A percentile compares a stretch with the other conserved stretches of the same genome.
phyloP scores from a whole-genome alignment of 768 basidiomycete species.

The Lentinula detonsa region DNA sequence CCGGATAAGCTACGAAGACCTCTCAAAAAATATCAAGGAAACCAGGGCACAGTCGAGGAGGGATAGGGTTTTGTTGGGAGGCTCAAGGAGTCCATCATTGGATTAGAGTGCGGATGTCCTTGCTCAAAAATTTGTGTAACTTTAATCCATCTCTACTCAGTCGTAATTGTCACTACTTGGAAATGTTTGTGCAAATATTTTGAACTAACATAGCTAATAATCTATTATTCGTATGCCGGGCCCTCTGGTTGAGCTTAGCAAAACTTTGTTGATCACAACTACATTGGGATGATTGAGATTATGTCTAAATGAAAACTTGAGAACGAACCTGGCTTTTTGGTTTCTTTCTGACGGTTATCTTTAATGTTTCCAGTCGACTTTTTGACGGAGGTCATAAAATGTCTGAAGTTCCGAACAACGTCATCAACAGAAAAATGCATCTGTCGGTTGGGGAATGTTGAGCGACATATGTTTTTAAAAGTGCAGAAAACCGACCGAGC shows the following conservation, averaged over 20 bases:
- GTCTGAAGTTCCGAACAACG: slow-evolving; percentile 70
- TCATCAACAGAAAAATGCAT: slow-evolving; percentile 71
- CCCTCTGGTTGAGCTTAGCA: slow-evolving; percentile 80
- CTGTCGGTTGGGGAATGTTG: slow-evolving; percentile 27
- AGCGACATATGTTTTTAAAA: not conserved
- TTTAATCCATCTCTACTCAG: not conserved
- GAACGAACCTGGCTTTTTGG: slow-evolving; percentile 1
- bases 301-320: not conserved
- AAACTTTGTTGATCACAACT: slow-evolving; percentile 72
- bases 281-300: slow-evolving; percentile 29
- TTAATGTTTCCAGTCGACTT: slow-evolving; percentile 66
- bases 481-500: slow-evolving; percentile 43
- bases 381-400: slow-evolving; percentile 72
- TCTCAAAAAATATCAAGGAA: slow-evolving; percentile 34
- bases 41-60: slow-evolving; percentile 28
- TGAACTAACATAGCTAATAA: slow-evolving; percentile 32
- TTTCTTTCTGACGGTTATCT: slow-evolving; percentile 5
- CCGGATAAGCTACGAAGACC: slow-evolving; percentile 26
- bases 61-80: slow-evolving; percentile 11
- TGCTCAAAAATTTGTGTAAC: no score
- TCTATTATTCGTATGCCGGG: slow-evolving; percentile 89
- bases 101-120: not conserved
- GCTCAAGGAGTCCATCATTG: slow-evolving; percentile 1
- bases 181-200: slow-evolving; percentile 10
- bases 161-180: slow-evolving; percentile 3